Percentiles rank a stretch among this genome's conserved stretches.
These are phyloP conservation scores for Trapa incisa DNA, from an alignment of 345 rosid genomes.

Conservation along the genomic window DNA sequence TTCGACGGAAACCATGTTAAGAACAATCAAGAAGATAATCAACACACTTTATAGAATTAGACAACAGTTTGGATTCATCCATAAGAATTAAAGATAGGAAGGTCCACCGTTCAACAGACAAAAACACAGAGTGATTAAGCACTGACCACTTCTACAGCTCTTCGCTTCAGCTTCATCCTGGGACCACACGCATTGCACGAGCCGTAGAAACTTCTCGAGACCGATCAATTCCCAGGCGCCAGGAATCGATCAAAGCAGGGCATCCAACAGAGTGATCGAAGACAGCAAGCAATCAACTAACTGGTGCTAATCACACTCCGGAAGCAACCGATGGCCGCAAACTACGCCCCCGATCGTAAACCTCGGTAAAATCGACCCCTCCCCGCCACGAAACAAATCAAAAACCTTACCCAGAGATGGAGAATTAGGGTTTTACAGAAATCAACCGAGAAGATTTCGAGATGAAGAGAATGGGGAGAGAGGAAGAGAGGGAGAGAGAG, in stretches of 20 bases:
- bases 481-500: not conserved
- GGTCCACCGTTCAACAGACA: not conserved
- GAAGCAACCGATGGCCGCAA: not conserved
- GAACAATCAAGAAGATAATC: conserved; percentile 3
- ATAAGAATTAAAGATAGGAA: not conserved
- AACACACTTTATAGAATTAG: not conserved
- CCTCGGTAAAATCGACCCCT: not conserved
- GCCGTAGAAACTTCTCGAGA: conserved; percentile 10
- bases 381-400: not conserved
- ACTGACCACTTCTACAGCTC: conserved; percentile 80
- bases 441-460: conserved; percentile 10
- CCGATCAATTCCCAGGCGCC: conserved; percentile 45
- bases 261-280: not conserved
- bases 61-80: not conserved
- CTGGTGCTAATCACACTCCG: conserved; percentile 17
- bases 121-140: not conserved
- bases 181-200: conserved; percentile 40
- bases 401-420: conserved; percentile 1
- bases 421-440: conserved; percentile 16
- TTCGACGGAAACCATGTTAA: too few species aligned
- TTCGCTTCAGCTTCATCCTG: conserved; percentile 67
- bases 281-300: not conserved
- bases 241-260: conserved; percentile 38
- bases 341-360: not conserved
- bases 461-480: not conserved